Base-by-base conservation (phyloP, 2,329 filamentous ascomycete species). In the Paecilomyces variotii region DNA sequence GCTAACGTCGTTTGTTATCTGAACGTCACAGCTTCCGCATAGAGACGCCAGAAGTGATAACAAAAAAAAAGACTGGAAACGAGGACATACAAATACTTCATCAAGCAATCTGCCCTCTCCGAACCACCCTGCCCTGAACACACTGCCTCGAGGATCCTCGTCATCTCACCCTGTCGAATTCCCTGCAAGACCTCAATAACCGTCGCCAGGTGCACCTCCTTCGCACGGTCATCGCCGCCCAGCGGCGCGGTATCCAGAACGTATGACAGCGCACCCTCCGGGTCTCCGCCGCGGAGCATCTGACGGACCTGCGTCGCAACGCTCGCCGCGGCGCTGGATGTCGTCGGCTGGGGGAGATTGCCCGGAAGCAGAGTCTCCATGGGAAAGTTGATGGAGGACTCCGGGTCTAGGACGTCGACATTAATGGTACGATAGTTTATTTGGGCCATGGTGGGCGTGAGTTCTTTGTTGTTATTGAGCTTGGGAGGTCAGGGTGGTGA, bases 161-260 rank as follows among this genome's bases (percentile, higher is more conserved):
- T 91, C 90, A 97, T 97, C 67, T 99, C 94, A 67, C 89, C 89
- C 70, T 94, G 91, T 74, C 96, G 92, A 78, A 97, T 97, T 24
- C 91, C 94, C 76, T 96, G 92, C 64, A 99, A 81, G 59, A 97
- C 92, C 78, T 99, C 94, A 61, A 91, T 86, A 49, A 99, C 89
- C 24, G 90, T 93, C 65, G 90, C 86, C 63, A 96, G 80, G 74
- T 97, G 91, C 30, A 91, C 81, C 64, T 96, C 91, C 87, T 96
- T 75, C n/a, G 76, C 76, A 57, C 74, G 74, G 60, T 78, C 76
- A 63, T 79, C 76, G 53, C 77, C 77, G 50, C 72, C 75, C 78
- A 97, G 67, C 34, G 95, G 91, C 35, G 90, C 89, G 67, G 84
- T 90, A 79, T 97, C 91, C 63, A 97, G 79, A 58, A 89, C 92